Evolutionary conservation across 805 yeast species (phyloP).

Genomic region (Starmerella davenportii): DNA sequence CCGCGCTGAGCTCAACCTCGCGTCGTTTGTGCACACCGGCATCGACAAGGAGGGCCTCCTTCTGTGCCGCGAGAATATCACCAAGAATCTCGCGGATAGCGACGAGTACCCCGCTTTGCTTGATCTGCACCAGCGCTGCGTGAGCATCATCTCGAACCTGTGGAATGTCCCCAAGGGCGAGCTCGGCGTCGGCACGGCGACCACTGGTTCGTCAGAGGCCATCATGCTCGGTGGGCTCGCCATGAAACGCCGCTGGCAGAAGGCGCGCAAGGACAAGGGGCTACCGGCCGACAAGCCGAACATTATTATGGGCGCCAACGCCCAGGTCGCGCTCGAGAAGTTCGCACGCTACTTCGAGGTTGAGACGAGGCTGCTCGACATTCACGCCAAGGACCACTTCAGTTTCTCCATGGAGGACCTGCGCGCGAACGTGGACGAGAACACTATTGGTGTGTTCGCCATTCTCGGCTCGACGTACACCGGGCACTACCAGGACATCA

Average conservation of each 20-base stretch:
- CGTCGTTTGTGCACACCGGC: slow-evolving; percentile 73
- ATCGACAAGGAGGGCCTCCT: slow-evolving; percentile 35
- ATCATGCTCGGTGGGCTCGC: slow-evolving; percentile 87
- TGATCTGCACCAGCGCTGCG: slow-evolving; percentile 65
- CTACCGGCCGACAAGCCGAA: slow-evolving; percentile 51
- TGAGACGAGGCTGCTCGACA: slow-evolving; percentile 60
- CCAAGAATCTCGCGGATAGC: slow-evolving; percentile 79
- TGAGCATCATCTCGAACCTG: slow-evolving; percentile 56
- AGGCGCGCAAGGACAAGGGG: slow-evolving; percentile 39
- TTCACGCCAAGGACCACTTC: slow-evolving; percentile 40
- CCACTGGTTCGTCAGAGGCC: slow-evolving; percentile 90
- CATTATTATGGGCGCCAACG: slow-evolving; percentile 79
- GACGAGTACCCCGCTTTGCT: slow-evolving; percentile 83
- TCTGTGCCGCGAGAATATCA: slow-evolving; percentile 50
- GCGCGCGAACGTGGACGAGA: slow-evolving; percentile 58
- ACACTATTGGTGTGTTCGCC: slow-evolving; percentile 80
- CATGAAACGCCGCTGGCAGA: slow-evolving; percentile 80
- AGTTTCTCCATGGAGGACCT: slow-evolving; percentile 44
- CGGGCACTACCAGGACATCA: slow-evolving; percentile 75
- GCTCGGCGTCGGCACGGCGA: slow-evolving; percentile 64
- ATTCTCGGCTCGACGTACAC: slow-evolving; percentile 85
- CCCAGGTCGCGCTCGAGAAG: slow-evolving; percentile 86
- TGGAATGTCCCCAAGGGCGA: slow-evolving; percentile 52
- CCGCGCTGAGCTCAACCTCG: slow-evolving; percentile 63
- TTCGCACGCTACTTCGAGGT: slow-evolving; percentile 90